These are phyloP conservation scores for Punica granatum DNA, from an alignment of 345 rosid genomes.

Conservation along the genomic window DNA sequence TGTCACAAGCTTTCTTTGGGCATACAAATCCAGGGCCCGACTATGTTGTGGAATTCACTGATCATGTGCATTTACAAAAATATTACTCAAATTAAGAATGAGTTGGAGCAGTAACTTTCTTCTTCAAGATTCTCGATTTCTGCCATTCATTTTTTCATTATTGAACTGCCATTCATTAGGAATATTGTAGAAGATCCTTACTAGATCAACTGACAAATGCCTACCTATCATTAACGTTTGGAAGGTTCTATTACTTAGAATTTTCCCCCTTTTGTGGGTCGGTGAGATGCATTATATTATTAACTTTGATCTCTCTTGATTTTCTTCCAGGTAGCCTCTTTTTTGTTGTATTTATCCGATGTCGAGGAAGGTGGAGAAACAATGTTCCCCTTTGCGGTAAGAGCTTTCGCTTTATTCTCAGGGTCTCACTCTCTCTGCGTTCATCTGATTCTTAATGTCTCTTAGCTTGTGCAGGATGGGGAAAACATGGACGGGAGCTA, in stretches of 20 bases:
- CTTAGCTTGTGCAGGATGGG: slow-evolving; percentile 31
- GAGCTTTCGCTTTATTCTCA: background rate
- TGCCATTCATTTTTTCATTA: background rate
- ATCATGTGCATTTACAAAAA: background rate
- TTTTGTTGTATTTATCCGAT: slow-evolving; percentile 54
- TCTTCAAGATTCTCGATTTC: background rate
- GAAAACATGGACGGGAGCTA: slow-evolving; percentile 29
- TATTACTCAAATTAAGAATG: background rate
- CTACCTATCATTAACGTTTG: background rate
- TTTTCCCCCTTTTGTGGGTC: no score
- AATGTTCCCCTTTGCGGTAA: slow-evolving; percentile 62
- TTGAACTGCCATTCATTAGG: background rate
- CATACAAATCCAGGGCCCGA: no score
- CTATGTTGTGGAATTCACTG: no score
- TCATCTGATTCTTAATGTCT: background rate
- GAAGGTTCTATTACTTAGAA: background rate
- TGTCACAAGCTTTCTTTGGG: no score
- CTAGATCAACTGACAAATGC: background rate
- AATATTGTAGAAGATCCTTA: background rate
- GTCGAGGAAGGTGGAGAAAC: slow-evolving; percentile 76
- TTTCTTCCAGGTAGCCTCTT: slow-evolving; percentile 43
- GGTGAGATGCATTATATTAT: background rate
- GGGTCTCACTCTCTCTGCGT: background rate
- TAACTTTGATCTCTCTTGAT: background rate
- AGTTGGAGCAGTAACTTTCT: background rate